phyloP scores from a whole-genome alignment of 306 rosid species.

The Sophora flavescens region DNA sequence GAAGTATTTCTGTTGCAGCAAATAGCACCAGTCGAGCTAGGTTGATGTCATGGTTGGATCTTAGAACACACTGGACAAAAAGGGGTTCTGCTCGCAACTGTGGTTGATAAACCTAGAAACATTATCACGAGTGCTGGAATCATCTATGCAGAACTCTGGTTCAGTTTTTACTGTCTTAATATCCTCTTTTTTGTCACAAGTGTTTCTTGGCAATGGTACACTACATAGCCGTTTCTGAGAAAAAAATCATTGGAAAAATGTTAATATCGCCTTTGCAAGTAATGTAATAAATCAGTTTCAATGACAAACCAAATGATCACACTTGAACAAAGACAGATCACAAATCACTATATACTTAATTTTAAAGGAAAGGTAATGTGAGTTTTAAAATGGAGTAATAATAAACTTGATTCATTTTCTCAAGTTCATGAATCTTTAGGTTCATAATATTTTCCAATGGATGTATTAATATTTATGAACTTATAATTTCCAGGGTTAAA shows the following conservation, averaged over 20 bases:
- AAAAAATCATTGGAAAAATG: not conserved
- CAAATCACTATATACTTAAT: not conserved
- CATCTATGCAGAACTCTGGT: conserved; percentile 34
- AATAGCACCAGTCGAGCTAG: conserved; percentile 35
- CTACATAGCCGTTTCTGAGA: not conserved
- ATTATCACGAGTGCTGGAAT: conserved; percentile 28
- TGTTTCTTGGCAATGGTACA: not conserved
- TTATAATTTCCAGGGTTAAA: no score
- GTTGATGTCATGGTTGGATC: not conserved
- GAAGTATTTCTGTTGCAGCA: conserved; percentile 17
- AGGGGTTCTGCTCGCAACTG: conserved; percentile 43
- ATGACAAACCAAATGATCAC: not conserved
- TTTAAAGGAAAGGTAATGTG: not conserved
- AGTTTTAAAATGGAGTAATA: no score
- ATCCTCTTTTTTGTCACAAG: not conserved
- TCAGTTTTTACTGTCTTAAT: not conserved
- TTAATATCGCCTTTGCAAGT: not conserved
- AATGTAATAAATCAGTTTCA: no score
- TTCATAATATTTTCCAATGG: no score
- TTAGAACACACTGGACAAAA: conserved; percentile 22
- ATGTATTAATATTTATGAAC: no score
- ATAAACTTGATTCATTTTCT: no score
- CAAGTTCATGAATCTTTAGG: no score
- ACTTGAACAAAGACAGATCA: not conserved
- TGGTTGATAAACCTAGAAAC: conserved; percentile 40